Evolutionary conservation across 2,329 filamentous ascomycete species (phyloP).

Genomic region (Polytolypa hystricis): DNA sequence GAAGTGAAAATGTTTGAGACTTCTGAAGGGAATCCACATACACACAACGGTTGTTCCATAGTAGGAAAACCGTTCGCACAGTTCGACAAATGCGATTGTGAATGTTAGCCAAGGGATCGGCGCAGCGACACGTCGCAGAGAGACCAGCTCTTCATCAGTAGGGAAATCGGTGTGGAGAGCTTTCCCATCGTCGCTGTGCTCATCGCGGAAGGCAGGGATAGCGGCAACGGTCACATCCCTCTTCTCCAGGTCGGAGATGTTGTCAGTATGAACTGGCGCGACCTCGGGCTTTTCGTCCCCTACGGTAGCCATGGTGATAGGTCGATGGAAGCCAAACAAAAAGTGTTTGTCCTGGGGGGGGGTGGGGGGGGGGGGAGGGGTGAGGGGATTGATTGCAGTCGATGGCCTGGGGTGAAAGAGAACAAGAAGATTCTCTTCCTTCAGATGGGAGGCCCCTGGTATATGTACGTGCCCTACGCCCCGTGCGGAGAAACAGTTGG

Average conservation of each 20-base stretch:
- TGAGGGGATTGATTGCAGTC: too few species aligned
- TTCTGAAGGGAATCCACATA: constrained; percentile 25
- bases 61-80: constrained; percentile 69
- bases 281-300: background rate
- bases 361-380: too few species aligned
- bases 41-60: constrained; percentile 61
- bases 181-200: constrained; percentile 11
- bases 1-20: too few species aligned
- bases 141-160: constrained; percentile 23
- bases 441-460: too few species aligned
- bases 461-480: too few species aligned
- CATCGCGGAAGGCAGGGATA: constrained; percentile 8
- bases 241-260: constrained; percentile 6
- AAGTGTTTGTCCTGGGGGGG: too few species aligned
- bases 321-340: background rate
- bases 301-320: constrained; percentile 1
- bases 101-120: constrained; percentile 53
- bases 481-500: too few species aligned
- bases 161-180: constrained; percentile 14
- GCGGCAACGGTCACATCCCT: constrained; percentile 7
- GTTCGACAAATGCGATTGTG: constrained; percentile 60
- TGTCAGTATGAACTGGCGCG: background rate
- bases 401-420: too few species aligned
- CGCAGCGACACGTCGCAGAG: constrained; percentile 25
- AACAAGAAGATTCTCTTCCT: too few species aligned